Evolutionary conservation across 2,329 filamentous ascomycete genomes (phyloP).

Genomic region (Pseudogymnoascus sp.): DNA sequence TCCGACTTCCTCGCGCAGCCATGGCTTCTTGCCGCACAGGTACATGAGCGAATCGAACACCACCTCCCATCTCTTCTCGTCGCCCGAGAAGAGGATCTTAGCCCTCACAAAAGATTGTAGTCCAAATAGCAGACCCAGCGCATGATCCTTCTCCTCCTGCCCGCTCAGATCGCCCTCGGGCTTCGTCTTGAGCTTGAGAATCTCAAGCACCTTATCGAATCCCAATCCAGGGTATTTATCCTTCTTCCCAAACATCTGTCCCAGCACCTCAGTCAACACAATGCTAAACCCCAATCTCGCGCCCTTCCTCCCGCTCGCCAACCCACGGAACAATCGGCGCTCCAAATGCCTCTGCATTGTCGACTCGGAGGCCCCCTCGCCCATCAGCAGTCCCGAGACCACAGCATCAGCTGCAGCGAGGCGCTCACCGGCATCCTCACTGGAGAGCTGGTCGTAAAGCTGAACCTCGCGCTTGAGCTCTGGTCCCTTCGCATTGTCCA

Average conservation of each 20-base stretch:
- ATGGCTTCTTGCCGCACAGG: slow-evolving; percentile 72
- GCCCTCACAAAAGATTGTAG: slow-evolving; percentile 80
- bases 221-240: slow-evolving; percentile 44
- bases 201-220: slow-evolving; percentile 46
- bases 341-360: slow-evolving; percentile 51
- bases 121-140: slow-evolving; percentile 80
- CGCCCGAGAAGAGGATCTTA: slow-evolving; percentile 54
- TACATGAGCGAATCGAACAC: slow-evolving; percentile 67
- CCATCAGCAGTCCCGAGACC: slow-evolving; percentile 44
- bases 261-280: slow-evolving; percentile 72
- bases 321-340: slow-evolving; percentile 70
- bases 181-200: slow-evolving; percentile 48
- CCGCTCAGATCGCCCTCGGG: slow-evolving; percentile 44
- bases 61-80: slow-evolving; percentile 51
- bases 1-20: slow-evolving; percentile 82
- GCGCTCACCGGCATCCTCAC: slow-evolving; percentile 47
- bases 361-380: slow-evolving; percentile 40
- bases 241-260: slow-evolving; percentile 53
- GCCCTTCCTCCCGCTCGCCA: slow-evolving; percentile 83
- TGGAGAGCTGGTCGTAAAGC: slow-evolving; percentile 53
- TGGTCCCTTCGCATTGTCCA: slow-evolving; percentile 42
- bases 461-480: slow-evolving; percentile 49
- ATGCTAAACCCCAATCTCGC: slow-evolving; percentile 84
- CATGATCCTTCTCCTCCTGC: slow-evolving; percentile 78
- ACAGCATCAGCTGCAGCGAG: slow-evolving; percentile 51